Evolutionary conservation across 2,329 filamentous ascomycete species (phyloP).

Genomic region (Paraphaeosphaeria minitans): DNA sequence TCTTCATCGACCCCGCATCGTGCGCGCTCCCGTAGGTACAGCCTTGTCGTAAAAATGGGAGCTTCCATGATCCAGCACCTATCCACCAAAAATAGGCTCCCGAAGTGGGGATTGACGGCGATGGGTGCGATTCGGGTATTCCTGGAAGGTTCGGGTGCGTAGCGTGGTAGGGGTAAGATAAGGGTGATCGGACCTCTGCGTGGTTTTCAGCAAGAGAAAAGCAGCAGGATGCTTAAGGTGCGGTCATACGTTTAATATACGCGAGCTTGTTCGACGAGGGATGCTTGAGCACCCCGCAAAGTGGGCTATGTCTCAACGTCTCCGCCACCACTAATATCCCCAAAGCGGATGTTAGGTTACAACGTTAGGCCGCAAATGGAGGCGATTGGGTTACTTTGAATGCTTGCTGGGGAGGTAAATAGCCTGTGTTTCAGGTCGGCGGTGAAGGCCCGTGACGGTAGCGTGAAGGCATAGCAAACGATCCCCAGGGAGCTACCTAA

Average conservation of each 20-base stretch:
- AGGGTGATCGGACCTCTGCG: no score
- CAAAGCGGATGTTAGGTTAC: conserved; percentile 1
- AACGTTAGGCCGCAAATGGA: neutral
- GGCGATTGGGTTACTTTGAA: neutral
- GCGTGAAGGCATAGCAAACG: conserved; percentile 7
- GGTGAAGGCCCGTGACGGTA: conserved; percentile 2
- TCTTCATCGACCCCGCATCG: conserved; percentile 6
- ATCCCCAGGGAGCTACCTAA: neutral
- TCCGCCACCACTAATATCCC: conserved; percentile 11
- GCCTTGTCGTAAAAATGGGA: neutral
- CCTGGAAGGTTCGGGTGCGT: no score
- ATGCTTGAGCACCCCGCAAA: conserved; percentile 3
- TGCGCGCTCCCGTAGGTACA: neutral
- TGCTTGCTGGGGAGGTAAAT: neutral
- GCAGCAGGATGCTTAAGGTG: conserved; percentile 8
- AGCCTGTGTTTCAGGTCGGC: conserved; percentile 5
- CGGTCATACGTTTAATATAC: conserved; percentile 4
- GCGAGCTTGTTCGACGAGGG: conserved; percentile 3
- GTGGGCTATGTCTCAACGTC: conserved; percentile 4
- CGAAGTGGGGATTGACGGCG: neutral
- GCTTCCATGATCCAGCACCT: neutral
- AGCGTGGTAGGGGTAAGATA: no score
- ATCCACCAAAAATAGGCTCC: conserved; percentile 7
- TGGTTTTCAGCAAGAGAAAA: no score
- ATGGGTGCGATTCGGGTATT: neutral